Evolutionary conservation across 2,329 filamentous ascomycete species (phyloP), one percentile per base, ranked within the genome.

Genomic region (Paraphoma sp.): DNA sequence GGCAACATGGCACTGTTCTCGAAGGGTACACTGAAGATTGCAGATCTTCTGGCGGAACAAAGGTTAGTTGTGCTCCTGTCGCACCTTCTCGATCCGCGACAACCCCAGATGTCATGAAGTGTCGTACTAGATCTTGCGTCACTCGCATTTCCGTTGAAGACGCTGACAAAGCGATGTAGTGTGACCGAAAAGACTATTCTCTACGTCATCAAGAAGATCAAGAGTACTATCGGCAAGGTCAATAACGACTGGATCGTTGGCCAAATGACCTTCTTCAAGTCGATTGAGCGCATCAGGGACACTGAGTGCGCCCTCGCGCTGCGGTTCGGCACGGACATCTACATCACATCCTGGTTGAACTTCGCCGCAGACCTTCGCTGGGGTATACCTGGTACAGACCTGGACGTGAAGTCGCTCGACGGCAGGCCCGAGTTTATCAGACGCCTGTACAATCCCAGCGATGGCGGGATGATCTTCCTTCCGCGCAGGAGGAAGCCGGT

Each of bases 391-490:
- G 72, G 73, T 12, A 73, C 73, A 9, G 67, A 71, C 49, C 45
- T 68, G 45, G 50, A 51, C 36, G 51, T 56, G 29, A 43, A 59
- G 14, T 67, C 66, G 23, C 64, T 73, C 8, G 64, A 62, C 12
- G 70, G 70, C 23, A 64, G 69, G 42, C 70, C 73, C n/a, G 71
- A 72, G 36, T 75, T 68, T 55, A 72, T 76, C 48, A 65, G 73
- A 54, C 63, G 68, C 53, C 62, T 69, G 23, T 69, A 73, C 51
- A 63, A 60, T 18, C 64, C 65, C 14, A 61, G 65, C 9, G 73
- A 76, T 54, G 73, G 73, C 36, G 72, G 71, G 31, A 74, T 75
- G 54, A 72, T 74, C 42, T 73, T 76, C 54, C 63, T 75, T 54
- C 73, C 73, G 14, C 65, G 73, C 28, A 64, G 67, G 23, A 69